Percentiles rank a stretch among this genome's conserved stretches.
Evolutionary conservation across 2,329 filamentous ascomycete genomes (phyloP).

Genomic region (Exophiala phaeomuriformis): DNA sequence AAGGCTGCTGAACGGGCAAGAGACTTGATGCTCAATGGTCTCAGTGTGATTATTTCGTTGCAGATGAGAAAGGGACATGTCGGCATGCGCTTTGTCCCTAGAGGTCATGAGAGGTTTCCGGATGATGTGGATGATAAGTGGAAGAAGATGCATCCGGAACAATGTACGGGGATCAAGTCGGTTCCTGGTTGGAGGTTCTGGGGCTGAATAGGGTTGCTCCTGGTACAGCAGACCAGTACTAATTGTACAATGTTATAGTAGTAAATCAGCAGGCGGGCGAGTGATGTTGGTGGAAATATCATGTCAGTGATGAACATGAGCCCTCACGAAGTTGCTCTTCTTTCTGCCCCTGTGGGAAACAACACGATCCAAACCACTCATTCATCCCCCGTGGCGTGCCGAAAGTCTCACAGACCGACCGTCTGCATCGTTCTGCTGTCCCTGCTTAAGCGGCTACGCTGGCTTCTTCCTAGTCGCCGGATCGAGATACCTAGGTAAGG

Average conservation of each 20-base stretch:
- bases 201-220: conserved; percentile 1
- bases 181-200: conserved; percentile 15
- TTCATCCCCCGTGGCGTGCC: no score
- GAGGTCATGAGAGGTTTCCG: conserved; percentile 61
- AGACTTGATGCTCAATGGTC: conserved; percentile 46
- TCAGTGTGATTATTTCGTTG: conserved; percentile 61
- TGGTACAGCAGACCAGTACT: no score
- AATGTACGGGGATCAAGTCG: conserved; percentile 5
- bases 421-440: background rate
- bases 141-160: conserved; percentile 26
- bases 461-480: conserved; percentile 14
- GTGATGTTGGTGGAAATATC: background rate
- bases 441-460: conserved; percentile 23
- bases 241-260: no score
- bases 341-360: no score
- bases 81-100: conserved; percentile 60
- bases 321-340: no score
- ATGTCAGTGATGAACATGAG: background rate
- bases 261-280: background rate
- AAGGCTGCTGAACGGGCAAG: conserved; percentile 53
- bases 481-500: background rate
- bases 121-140: conserved; percentile 27
- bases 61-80: conserved; percentile 58
- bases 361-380: no score
- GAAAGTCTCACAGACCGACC: no score